These are phyloP conservation scores for Apiosordaria backusii DNA, from an alignment of 495 filamentous ascomycete genomes.

Conservation along the genomic window DNA sequence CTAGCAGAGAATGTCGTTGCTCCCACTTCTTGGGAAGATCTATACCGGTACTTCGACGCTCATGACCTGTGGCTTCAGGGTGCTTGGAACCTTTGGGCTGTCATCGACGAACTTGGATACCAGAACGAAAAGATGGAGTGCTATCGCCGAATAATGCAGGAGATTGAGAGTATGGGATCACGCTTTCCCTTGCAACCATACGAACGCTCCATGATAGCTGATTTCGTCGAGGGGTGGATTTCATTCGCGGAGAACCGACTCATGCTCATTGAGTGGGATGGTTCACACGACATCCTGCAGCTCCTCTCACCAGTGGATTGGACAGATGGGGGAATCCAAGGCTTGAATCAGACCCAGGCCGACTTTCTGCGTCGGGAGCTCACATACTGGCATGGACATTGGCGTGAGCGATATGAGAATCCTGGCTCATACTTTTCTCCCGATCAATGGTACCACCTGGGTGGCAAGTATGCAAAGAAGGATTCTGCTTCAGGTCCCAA, in stretches of 20 bases:
- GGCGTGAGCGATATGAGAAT: not conserved
- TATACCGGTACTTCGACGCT: slow-evolving; percentile 53
- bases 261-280: slow-evolving; percentile 27
- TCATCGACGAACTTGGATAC: slow-evolving; percentile 28
- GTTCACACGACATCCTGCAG: slow-evolving; percentile 22
- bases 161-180: not conserved
- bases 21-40: slow-evolving; percentile 26
- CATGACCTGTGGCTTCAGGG: slow-evolving; percentile 47
- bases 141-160: not conserved
- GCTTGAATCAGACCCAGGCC: not conserved
- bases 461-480: not conserved
- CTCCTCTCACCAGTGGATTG: slow-evolving; percentile 19
- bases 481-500: not conserved
- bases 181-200: not conserved
- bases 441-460: not conserved
- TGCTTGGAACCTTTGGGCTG: slow-evolving; percentile 42
- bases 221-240: slow-evolving; percentile 24
- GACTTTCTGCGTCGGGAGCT: slow-evolving; percentile 8
- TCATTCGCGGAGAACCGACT: slow-evolving; percentile 11
- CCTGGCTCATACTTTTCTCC: not conserved
- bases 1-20: slow-evolving; percentile 29
- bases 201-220: not conserved
- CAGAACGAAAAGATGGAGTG: not conserved
- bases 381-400: slow-evolving; percentile 8
- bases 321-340: not conserved